These are phyloP conservation scores for Corymbia calophylla DNA, from an alignment of 441 rosid genomes.

Conservation along the genomic window DNA sequence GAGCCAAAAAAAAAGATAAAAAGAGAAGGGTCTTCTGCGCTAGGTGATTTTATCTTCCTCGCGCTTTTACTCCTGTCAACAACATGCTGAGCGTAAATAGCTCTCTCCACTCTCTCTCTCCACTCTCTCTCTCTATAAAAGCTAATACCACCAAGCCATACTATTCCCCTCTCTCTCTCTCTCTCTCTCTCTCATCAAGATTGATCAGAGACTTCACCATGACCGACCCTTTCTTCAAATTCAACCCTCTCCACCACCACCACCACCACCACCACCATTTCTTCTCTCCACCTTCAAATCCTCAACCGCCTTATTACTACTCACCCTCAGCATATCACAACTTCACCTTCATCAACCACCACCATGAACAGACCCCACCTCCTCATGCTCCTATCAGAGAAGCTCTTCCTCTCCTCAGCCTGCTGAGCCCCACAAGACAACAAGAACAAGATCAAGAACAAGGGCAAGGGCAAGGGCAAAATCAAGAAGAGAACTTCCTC, in stretches of 20 bases:
- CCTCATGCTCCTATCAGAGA: slow-evolving; percentile 2
- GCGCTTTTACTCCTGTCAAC: not conserved
- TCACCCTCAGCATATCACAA: not conserved
- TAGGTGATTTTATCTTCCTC: not conserved
- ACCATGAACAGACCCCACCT: slow-evolving; percentile 19
- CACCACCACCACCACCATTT: slow-evolving; percentile 7
- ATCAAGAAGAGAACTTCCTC: not conserved
- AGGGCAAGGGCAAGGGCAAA: not conserved
- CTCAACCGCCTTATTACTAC: not conserved
- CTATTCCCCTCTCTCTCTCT: slow-evolving; percentile 15
- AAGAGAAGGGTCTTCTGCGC: not conserved
- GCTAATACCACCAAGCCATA: not conserved
- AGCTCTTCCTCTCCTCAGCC: slow-evolving; percentile 44
- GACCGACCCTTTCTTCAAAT: slow-evolving; percentile 70
- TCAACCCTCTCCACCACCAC: slow-evolving; percentile 35
- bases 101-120: not conserved
- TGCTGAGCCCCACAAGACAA: slow-evolving; percentile 1
- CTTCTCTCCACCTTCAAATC: slow-evolving; percentile 21
- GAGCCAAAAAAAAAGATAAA: not conserved
- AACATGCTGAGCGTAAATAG: not conserved
- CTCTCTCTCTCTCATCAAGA: slow-evolving; percentile 16
- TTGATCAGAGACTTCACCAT: slow-evolving; percentile 26
- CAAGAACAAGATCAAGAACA: not conserved
- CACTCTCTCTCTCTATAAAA: not conserved
- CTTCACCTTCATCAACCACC: slow-evolving; percentile 25